phyloP scores from a whole-genome alignment of 257 asterid genomes.

The Primulina tabacum region DNA sequence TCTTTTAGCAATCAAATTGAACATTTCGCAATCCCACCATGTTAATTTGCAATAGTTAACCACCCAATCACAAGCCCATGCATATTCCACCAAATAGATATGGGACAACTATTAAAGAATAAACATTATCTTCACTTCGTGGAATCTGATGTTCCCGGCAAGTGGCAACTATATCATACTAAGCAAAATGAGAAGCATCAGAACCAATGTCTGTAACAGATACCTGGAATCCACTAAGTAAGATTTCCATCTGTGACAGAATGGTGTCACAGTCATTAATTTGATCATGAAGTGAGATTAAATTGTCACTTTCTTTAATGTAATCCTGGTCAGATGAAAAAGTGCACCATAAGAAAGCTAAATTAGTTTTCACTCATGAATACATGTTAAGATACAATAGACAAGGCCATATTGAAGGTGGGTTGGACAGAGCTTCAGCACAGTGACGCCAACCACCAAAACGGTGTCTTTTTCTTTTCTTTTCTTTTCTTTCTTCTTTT shows the following conservation, averaged over 20 bases:
- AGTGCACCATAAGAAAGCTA: conserved; percentile 20
- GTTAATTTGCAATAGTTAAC: conserved; percentile 14
- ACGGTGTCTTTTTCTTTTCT: background rate
- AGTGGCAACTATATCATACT: conserved; percentile 9
- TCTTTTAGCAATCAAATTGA: conserved; percentile 11
- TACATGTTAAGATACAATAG: background rate
- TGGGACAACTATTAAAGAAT: background rate
- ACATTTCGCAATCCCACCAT: background rate
- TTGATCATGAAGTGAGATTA: conserved; percentile 93
- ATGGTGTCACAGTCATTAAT: conserved; percentile 92
- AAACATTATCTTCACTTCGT: background rate
- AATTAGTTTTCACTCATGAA: background rate
- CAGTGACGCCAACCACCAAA: background rate
- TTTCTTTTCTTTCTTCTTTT: too few relatives aligned
- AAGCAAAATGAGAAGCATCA: conserved; percentile 16
- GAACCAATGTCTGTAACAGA: conserved; percentile 2
- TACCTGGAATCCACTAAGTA: conserved; percentile 98
- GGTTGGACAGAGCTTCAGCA: too few relatives aligned
- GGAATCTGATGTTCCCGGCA: conserved; percentile 8
- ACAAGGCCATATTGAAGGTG: conserved; percentile 15
- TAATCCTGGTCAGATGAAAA: conserved; percentile 63
- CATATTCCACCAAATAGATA: conserved; percentile 12
- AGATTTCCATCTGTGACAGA: conserved; percentile 90
- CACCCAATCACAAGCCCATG: conserved; percentile 10
- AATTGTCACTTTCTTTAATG: conserved; percentile 95